Conservation (phyloP, 768 basidiomycete species). For the Tubosaeta brunneosetosa region DNA sequence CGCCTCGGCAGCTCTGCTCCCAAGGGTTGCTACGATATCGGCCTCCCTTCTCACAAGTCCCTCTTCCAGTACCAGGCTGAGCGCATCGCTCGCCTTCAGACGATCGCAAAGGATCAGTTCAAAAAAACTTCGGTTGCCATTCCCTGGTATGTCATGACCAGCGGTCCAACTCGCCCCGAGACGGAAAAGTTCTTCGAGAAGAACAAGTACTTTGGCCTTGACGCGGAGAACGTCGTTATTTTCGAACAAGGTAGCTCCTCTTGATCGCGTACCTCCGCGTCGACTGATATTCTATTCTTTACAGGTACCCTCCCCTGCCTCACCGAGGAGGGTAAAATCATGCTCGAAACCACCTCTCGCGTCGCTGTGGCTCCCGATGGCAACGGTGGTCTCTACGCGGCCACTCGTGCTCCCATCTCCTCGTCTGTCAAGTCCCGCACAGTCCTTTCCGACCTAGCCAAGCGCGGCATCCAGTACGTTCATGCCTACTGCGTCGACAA, state of each 20-base stretch:
- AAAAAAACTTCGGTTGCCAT: constrained; percentile 65
- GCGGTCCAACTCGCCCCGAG: constrained; percentile 84
- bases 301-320: constrained; percentile 94
- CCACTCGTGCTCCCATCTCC: constrained; percentile 74
- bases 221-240: constrained; percentile 75
- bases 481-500: constrained; percentile 99
- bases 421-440: constrained; percentile 54
- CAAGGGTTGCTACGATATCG: constrained; percentile 98
- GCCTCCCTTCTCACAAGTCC: constrained; percentile 85
- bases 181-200: constrained; percentile 82
- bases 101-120: constrained; percentile 57
- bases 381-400: constrained; percentile 96
- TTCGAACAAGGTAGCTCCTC: constrained; percentile 85
- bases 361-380: constrained; percentile 97
- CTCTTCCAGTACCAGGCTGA: constrained; percentile 99
- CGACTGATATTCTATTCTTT: not conserved
- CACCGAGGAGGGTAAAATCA: constrained; percentile 87
- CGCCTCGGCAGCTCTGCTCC: constrained; percentile 87
- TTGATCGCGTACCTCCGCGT: not conserved
- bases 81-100: constrained; percentile 81
- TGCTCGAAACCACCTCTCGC: constrained; percentile 72
- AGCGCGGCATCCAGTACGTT: constrained; percentile 77
- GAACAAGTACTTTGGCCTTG: constrained; percentile 78
- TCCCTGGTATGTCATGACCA: constrained; percentile 99
- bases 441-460: constrained; percentile 78